Base-by-base conservation (phyloP, 2,329 filamentous ascomycete species). In the Alternaria brassicicola region DNA sequence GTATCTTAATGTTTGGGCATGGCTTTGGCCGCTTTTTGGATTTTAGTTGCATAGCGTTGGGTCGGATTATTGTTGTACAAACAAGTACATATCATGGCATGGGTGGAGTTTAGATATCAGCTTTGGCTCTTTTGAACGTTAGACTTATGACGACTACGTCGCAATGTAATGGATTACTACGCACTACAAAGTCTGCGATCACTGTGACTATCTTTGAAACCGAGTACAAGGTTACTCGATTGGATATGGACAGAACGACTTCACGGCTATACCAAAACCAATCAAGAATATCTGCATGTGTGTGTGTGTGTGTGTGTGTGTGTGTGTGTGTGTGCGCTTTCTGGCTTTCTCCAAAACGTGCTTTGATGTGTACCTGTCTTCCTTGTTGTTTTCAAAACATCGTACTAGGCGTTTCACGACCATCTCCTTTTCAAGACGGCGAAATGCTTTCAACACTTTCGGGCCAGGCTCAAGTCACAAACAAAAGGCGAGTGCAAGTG, bases 31-130 rank as follows among this genome's bases (percentile, higher is more conserved):
- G 25, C 8, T 49, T 31, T 26, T 55, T 49, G 43, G 50, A 23
- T 23, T 53, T 43, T 35, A 41, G 26, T 54, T 55, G 58, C 55
- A 57, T 61, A 58, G 49, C 55, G 55, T 49, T 49, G 43, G 38
- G 17, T 47, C 41, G 31, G 35, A 41, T 47, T 23, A 25, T 26
- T 33, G 35, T 52, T 41, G 19, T 33, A 41, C 21, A 36, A 36
- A 47, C 23, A 52, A 15, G 17, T 19, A 30, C 53, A 39, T 31
- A 3, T 7, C 46, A 49, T 49, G 10, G 41, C 12, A 19, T 57
- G 39, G 41, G n/a, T 41, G 35, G 19, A 23, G 26, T 51, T 31
- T 33, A 28, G 48, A 41, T 35, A 23, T 8, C 41, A 41, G 49
- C 51, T 39, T 13, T 52, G 6, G 47, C 30, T 35, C 43, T 12